phyloP scores from a whole-genome alignment of 306 rosid genomes.

The Dryas alaskensis region DNA sequence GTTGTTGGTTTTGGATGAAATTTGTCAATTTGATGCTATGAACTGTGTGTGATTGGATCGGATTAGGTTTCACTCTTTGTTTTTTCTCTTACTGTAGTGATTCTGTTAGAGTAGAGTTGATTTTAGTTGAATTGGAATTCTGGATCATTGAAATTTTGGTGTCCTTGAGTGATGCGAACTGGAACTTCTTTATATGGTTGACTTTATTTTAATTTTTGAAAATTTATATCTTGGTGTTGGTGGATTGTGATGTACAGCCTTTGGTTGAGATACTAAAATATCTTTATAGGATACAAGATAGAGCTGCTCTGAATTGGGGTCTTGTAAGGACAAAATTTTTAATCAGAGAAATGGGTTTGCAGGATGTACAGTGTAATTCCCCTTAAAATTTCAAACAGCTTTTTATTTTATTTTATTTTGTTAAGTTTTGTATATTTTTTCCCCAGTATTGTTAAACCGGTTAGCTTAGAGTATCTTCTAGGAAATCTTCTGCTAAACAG shows the following conservation, averaged over 20 bases:
- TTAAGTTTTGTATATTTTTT: background rate
- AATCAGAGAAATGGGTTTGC: background rate
- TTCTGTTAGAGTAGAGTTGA: background rate
- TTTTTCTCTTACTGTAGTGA: background rate
- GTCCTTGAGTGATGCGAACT: background rate
- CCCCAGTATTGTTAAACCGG: background rate
- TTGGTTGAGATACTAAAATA: background rate
- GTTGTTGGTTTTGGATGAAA: background rate
- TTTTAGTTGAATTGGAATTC: slow-evolving; percentile 11
- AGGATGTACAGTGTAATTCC: background rate
- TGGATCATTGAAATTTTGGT: slow-evolving; percentile 16
- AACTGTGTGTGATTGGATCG: background rate
- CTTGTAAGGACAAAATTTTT: background rate
- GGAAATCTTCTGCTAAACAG: background rate
- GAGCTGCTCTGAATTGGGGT: background rate
- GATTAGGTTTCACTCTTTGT: slow-evolving; percentile 3
- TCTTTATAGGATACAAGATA: background rate
- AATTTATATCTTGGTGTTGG: background rate
- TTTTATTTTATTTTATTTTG: background rate
- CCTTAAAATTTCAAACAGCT: background rate
- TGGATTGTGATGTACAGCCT: background rate
- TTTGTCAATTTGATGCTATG: background rate
- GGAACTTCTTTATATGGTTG: slow-evolving; percentile 1
- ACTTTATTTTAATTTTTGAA: background rate
- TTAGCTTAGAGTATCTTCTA: background rate